phyloP scores from a whole-genome alignment of 2,329 filamentous ascomycete genomes.

The Whalleya microplaca region DNA sequence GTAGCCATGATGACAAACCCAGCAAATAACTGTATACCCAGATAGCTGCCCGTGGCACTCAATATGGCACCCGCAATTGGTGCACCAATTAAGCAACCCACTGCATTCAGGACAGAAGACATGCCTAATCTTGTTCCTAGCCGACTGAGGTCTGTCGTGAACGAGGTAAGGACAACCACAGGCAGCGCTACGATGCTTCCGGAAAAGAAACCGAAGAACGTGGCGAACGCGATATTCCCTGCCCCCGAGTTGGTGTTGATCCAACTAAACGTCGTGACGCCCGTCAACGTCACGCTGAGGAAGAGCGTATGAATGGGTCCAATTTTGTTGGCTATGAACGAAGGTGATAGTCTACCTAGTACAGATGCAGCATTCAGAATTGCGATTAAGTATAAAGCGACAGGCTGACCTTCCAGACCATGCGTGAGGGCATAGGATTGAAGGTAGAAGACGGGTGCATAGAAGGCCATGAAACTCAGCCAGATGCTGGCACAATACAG shows the following conservation, averaged over 20 bases:
- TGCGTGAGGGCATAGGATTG: constrained; percentile 46
- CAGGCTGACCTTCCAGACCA: constrained; percentile 34
- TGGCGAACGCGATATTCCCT: constrained; percentile 46
- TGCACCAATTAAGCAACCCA: constrained; percentile 42
- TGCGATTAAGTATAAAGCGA: constrained; percentile 51
- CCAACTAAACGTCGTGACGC: constrained; percentile 45
- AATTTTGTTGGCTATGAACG: constrained; percentile 46
- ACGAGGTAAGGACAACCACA: constrained; percentile 44
- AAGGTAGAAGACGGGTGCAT: constrained; percentile 51
- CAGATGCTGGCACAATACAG: constrained; percentile 39
- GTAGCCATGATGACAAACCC: constrained; percentile 33
- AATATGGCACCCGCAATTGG: constrained; percentile 47
- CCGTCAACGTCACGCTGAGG: constrained; percentile 39
- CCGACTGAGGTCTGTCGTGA: constrained; percentile 44
- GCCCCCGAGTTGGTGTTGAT: constrained; percentile 41
- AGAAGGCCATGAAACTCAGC: constrained; percentile 41
- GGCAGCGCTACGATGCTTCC: constrained; percentile 49
- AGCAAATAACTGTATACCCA: constrained; percentile 37
- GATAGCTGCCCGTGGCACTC: constrained; percentile 27
- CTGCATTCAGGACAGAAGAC: constrained; percentile 41
- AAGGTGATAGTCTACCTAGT: constrained; percentile 52
- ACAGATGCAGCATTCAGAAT: constrained; percentile 56
- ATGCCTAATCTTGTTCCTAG: constrained; percentile 52
- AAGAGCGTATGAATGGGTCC: constrained; percentile 47
- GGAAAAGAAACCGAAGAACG: constrained; percentile 52